Percentiles rank a stretch among this genome's conserved stretches.
Evolutionary conservation across 2,329 filamentous ascomycete genomes (phyloP).

Genomic region (Trichoderma aggressivum): DNA sequence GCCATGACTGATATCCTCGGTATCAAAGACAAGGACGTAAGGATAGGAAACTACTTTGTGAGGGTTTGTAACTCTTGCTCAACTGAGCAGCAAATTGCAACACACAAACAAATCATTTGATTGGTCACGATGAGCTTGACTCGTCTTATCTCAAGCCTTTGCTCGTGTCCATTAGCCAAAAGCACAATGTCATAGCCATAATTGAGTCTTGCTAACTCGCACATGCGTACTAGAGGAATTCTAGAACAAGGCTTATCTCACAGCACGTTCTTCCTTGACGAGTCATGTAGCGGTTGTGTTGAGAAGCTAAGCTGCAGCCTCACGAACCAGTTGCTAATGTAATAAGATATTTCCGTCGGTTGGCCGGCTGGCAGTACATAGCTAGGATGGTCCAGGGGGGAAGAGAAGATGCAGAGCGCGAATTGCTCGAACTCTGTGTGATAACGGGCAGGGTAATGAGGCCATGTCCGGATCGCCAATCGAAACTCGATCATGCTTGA

Average conservation of each 20-base stretch:
- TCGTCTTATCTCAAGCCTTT: neutral
- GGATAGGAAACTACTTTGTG: neutral
- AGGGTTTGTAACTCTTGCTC: neutral
- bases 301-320: constrained; percentile 1
- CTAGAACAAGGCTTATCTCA: constrained; percentile 13
- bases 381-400: neutral
- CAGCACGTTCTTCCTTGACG: neutral
- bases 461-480: neutral
- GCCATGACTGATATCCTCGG: neutral
- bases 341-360: neutral
- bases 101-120: neutral
- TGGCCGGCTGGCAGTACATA: neutral
- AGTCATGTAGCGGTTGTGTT: constrained; percentile 5
- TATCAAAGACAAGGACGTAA: neutral
- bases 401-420: neutral
- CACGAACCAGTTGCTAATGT: neutral
- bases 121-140: neutral
- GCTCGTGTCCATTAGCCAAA: neutral
- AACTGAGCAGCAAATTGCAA: neutral
- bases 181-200: neutral
- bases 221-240: neutral
- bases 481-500: neutral
- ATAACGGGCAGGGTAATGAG: neutral
- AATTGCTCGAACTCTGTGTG: neutral
- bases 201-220: neutral